Conservation (phyloP, 768 basidiomycete species). For the Termitomyces heimii region DNA sequence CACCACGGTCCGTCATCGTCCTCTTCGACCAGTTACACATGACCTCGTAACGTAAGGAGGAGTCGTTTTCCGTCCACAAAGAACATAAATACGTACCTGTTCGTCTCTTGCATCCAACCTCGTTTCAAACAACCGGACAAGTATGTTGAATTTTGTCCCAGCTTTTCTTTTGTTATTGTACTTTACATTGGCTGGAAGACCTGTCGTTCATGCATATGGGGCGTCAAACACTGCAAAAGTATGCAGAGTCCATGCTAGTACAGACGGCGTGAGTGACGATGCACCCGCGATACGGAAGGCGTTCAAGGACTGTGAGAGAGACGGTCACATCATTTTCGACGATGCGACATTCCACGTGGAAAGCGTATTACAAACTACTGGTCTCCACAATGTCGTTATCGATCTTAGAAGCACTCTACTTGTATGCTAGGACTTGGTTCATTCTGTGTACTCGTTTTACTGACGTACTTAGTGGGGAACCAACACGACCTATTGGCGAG, state of each 20-base stretch:
- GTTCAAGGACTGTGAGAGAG: slow-evolving; percentile 11
- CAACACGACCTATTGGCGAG: slow-evolving; percentile 32
- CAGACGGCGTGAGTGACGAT: slow-evolving; percentile 17
- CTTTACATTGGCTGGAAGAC: neutral
- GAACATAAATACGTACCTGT: neutral
- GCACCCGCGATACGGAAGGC: slow-evolving; percentile 18
- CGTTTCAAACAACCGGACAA: neutral
- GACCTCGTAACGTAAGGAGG: neutral
- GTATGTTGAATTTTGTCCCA: neutral
- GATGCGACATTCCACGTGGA: slow-evolving; percentile 28
- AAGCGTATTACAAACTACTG: slow-evolving; percentile 25
- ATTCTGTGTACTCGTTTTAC: neutral
- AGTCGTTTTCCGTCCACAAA: neutral
- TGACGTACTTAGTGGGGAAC: slow-evolving; percentile 20
- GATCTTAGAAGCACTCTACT: slow-evolving; percentile 29
- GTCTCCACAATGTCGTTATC: slow-evolving; percentile 24
- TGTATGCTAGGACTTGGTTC: slow-evolving; percentile 14
- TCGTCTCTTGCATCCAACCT: neutral
- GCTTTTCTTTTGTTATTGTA: neutral
- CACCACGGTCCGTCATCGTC: neutral
- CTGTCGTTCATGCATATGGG: neutral
- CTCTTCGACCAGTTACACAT: neutral
- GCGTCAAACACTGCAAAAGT: neutral
- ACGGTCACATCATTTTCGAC: slow-evolving; percentile 20
- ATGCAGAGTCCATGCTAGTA: slow-evolving; percentile 16